These are phyloP conservation scores for Solanum virginianum DNA, from an alignment of 257 asterid species.

Conservation along the genomic window DNA sequence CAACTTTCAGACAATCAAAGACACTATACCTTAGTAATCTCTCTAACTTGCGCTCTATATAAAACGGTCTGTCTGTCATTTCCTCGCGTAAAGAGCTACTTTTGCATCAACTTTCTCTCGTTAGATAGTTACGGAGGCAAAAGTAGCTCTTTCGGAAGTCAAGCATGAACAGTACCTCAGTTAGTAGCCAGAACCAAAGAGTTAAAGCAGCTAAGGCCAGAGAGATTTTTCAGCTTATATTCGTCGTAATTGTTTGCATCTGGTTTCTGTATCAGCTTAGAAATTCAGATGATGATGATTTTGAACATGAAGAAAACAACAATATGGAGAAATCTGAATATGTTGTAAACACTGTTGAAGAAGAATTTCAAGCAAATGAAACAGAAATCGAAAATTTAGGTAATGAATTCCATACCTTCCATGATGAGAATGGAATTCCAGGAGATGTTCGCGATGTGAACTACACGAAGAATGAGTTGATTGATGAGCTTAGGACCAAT, in stretches of 20 bases:
- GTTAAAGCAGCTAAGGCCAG: neutral
- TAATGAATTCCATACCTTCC: neutral
- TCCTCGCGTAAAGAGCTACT: neutral
- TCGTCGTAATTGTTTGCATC: neutral
- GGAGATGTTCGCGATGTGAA: neutral
- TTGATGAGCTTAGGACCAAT: neutral
- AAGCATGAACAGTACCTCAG: neutral
- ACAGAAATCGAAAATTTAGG: no score
- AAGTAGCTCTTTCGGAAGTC: neutral
- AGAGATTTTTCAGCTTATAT: neutral
- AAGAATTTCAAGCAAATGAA: neutral
- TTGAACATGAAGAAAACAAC: neutral
- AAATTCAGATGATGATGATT: neutral
- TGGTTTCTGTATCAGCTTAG: neutral
- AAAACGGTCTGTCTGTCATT: neutral
- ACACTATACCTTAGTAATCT: no score
- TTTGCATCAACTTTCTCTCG: neutral
- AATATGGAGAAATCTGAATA: neutral
- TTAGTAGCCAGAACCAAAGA: neutral
- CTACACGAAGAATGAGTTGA: neutral
- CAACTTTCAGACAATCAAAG: no score
- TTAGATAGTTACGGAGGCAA: neutral
- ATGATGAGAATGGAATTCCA: neutral
- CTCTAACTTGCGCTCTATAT: neutral
- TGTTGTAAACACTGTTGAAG: neutral